Conservation (phyloP, 257 asterid genomes). For the Vinca minor region DNA sequence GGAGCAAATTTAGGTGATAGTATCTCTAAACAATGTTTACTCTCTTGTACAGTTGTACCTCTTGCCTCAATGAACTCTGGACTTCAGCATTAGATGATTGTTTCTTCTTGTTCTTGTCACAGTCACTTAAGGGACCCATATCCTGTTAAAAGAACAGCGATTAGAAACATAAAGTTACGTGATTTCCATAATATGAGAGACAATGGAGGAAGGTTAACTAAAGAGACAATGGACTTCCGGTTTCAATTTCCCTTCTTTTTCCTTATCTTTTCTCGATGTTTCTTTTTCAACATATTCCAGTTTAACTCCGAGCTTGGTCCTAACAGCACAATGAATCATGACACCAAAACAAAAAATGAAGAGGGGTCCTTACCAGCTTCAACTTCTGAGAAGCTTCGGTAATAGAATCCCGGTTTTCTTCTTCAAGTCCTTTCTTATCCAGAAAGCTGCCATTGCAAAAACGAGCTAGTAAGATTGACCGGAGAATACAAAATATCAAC, state of each 20-base stretch:
- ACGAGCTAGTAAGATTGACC: background rate
- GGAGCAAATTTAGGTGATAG: background rate
- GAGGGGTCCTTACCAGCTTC: constrained; percentile 44
- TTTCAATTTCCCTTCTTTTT: too few species aligned
- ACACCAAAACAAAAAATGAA: too few species aligned
- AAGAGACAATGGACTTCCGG: background rate
- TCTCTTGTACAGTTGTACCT: constrained; percentile 60
- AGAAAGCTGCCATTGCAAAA: constrained; percentile 52
- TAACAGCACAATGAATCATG: constrained; percentile 6
- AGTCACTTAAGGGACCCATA: constrained; percentile 26
- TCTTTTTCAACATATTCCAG: background rate
- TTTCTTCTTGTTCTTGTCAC: constrained; percentile 36
- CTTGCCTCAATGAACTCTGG: constrained; percentile 67
- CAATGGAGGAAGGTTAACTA: background rate
- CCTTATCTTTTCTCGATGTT: background rate
- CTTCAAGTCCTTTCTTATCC: constrained; percentile 37
- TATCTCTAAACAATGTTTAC: constrained; percentile 8
- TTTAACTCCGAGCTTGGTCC: background rate
- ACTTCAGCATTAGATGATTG: constrained; percentile 46
- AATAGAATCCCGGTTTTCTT: constrained; percentile 29
- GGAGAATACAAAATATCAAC: background rate
- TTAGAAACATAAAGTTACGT: constrained; percentile 6
- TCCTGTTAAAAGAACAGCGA: constrained; percentile 32
- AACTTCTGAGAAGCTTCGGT: constrained; percentile 32
- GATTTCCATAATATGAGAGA: background rate